phyloP scores from a whole-genome alignment of 2,329 filamentous ascomycete genomes.

The Calonectria hawksworthii region DNA sequence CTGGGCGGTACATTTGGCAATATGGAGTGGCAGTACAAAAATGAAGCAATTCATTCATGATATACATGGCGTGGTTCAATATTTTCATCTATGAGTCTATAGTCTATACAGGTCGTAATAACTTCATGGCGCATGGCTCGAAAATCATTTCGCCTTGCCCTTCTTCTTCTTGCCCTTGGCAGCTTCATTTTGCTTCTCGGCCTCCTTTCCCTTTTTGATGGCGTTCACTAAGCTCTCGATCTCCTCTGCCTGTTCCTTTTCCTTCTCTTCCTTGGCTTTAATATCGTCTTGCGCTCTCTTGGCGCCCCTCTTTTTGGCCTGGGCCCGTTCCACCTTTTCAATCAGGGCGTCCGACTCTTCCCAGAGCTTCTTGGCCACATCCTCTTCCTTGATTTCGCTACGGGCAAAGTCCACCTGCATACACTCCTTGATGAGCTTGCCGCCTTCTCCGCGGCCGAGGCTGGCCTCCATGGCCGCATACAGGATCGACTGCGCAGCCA shows the following conservation, averaged over 20 bases:
- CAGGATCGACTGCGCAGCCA: conserved; percentile 89
- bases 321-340: conserved; percentile 78
- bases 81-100: conserved; percentile 36
- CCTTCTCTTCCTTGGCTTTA: conserved; percentile 52
- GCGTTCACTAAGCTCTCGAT: conserved; percentile 56
- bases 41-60: conserved; percentile 16
- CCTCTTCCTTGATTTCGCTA: conserved; percentile 82
- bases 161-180: conserved; percentile 40
- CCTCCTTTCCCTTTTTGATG: conserved; percentile 59
- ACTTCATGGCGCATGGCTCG: conserved; percentile 31
- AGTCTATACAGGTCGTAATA: conserved; percentile 30
- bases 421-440: conserved; percentile 90
- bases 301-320: conserved; percentile 68
- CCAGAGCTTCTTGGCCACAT: conserved; percentile 88
- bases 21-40: neutral
- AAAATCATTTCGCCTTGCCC: conserved; percentile 37
- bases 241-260: conserved; percentile 50
- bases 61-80: neutral
- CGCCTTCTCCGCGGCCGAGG: conserved; percentile 75
- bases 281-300: conserved; percentile 56
- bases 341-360: conserved; percentile 89
- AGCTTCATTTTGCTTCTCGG: conserved; percentile 41
- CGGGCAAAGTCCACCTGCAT: conserved; percentile 79
- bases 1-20: neutral
- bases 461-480: conserved; percentile 86